Evolutionary conservation across 2,329 filamentous ascomycete genomes (phyloP), one percentile per base, ranked within the genome.

Genomic region (Mariannaea sp.): DNA sequence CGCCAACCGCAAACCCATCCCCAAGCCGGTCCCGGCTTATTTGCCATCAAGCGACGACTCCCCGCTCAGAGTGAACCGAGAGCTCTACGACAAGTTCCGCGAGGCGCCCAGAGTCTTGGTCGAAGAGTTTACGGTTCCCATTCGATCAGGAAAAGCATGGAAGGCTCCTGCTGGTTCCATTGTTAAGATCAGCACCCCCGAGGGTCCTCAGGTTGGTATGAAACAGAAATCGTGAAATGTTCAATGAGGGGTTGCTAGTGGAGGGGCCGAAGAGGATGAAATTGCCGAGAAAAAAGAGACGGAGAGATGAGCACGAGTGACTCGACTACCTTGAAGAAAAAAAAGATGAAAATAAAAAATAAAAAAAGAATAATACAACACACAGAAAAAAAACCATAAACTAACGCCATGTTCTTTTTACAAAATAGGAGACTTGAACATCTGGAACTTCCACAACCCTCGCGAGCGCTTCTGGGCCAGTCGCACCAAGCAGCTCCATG

Each of bases 401-500:
- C 51, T 58, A 46, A 59, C 32, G 19, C 1, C 22, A 10, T 3
- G 13, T 20, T 7, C 17, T 13, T 54, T n/a, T 42, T 30, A 40
- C n/a, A 17, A 1, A 10, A 17, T 39, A 73, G 88, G 89, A 48
- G 90, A 94, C 64, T 75, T 94, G 14, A 95, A 95, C 70, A 80
- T 94, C 63, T 95, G 89, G 88, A 90, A 88, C 63, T 77, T 80
- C 5, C 75, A 85, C 58, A 92, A 94, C 70, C 87, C 89, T 0
- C 82, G 89, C 12, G 90, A 95, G 69, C 80, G 85, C 35, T 90
- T 95, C 75, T 95, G 90, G 90, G 90, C 90, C 1, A 79, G 84
- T 1, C 82, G 90, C 30, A 94, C 90, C 10, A 81, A 86, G 53
- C 90, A 95, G 69, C 80, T 95, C 14, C 88, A 95, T 62, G 82